Conservation (phyloP, 2,329 filamentous ascomycete genomes). For the Metarhizium robertsii region DNA sequence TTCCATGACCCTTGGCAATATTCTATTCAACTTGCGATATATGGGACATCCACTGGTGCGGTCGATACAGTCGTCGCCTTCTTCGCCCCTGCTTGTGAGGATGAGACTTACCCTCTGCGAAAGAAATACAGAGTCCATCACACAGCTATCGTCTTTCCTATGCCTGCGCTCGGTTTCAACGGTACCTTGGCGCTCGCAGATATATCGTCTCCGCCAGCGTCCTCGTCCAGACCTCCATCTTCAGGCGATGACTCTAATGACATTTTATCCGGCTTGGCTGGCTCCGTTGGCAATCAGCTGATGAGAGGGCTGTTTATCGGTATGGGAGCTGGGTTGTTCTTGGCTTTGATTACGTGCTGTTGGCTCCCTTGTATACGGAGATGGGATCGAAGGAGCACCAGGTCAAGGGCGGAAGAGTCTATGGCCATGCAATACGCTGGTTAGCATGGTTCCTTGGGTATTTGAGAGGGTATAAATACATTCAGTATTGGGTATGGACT, state of each 20-base stretch:
- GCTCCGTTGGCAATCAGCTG: background rate
- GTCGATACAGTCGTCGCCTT: background rate
- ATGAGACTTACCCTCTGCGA: background rate
- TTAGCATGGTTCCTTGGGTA: background rate
- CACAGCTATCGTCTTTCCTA: background rate
- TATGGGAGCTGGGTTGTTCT: background rate
- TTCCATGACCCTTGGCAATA: background rate
- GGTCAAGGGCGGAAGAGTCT: background rate
- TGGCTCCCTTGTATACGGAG: slow-evolving; percentile 1
- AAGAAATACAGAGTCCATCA: background rate
- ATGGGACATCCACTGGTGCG: too few species aligned
- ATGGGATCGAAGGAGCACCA: background rate
- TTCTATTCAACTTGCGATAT: background rate
- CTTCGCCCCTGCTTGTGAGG: background rate
- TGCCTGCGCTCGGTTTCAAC: background rate
- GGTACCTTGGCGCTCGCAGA: background rate
- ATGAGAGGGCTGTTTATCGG: slow-evolving; percentile 1
- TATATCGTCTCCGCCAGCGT: background rate
- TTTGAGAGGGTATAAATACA: background rate
- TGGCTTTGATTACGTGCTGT: background rate
- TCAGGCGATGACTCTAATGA: background rate
- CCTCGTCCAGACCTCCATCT: background rate
- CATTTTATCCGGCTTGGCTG: background rate
- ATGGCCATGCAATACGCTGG: background rate
- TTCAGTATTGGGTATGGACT: too few species aligned